A percentile compares a stretch with the other conserved stretches of the same genome.
Conservation (phyloP, 257 asterid genomes). For the Thymus mandschuricus region DNA sequence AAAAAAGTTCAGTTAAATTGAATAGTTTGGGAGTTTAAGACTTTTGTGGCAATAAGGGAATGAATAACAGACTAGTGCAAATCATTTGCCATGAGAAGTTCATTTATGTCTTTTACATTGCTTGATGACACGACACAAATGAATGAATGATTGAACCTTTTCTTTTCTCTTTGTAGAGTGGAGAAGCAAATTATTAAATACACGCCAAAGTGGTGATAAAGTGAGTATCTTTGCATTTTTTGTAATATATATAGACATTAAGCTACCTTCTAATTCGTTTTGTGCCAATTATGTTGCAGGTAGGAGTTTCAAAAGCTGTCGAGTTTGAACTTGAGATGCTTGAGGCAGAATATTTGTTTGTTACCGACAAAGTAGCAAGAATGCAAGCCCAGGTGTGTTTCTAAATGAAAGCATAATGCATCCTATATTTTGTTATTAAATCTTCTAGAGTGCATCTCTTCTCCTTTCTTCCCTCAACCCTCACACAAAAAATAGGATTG, state of each 20-base stretch:
- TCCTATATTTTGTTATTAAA: neutral
- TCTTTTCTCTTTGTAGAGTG: constrained; percentile 51
- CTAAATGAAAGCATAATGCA: neutral
- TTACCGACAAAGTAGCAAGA: constrained; percentile 74
- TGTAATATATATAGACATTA: constrained; percentile 29
- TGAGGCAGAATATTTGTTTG: constrained; percentile 77
- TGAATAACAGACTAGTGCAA: neutral
- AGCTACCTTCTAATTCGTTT: constrained; percentile 29
- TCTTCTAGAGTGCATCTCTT: neutral
- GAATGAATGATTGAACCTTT: constrained; percentile 24
- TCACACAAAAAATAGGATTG: neutral
- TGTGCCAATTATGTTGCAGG: constrained; percentile 46
- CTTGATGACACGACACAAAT: neutral
- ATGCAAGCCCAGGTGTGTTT: constrained; percentile 74
- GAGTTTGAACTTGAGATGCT: constrained; percentile 82
- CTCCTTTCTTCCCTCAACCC: no score
- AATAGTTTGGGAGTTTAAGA: neutral
- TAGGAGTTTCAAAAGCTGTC: constrained; percentile 71
- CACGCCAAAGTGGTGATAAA: constrained; percentile 51
- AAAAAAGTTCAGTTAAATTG: neutral
- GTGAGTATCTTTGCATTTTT: constrained; percentile 53
- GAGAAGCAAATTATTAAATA: constrained; percentile 66
- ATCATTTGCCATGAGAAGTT: constrained; percentile 21
- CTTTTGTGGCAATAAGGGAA: neutral
- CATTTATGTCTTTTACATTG: constrained; percentile 11